Conservation (phyloP, 352 stramenopile species). For the Hyaloperonospora arabidopsidis region DNA sequence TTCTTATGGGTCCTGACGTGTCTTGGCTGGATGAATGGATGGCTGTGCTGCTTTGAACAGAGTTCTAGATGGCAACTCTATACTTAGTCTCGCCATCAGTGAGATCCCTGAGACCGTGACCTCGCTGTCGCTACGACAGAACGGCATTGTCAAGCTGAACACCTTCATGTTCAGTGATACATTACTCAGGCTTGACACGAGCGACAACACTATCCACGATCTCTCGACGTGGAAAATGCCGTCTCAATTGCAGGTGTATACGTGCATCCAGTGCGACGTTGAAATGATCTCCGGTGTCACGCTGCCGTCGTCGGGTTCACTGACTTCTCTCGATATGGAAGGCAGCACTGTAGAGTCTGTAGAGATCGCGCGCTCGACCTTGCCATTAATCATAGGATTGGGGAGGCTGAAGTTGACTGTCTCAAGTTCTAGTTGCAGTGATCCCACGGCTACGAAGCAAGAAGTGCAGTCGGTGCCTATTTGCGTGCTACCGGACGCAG, state of each 20-base stretch:
- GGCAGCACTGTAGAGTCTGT: slow-evolving; percentile 23
- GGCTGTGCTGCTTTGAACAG: slow-evolving; percentile 8
- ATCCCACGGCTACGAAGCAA: slow-evolving; percentile 19
- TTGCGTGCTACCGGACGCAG: slow-evolving; percentile 31
- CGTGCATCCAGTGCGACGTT: slow-evolving; percentile 25
- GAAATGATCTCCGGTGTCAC: slow-evolving; percentile 23
- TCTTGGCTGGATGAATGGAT: slow-evolving; percentile 2
- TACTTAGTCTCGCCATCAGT: slow-evolving; percentile 11
- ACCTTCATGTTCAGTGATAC: slow-evolving; percentile 23
- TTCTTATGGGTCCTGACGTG: not conserved
- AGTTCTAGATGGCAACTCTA: slow-evolving; percentile 23
- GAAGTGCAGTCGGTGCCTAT: slow-evolving; percentile 15
- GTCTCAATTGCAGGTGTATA: slow-evolving; percentile 23
- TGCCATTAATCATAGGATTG: slow-evolving; percentile 14
- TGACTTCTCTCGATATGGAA: slow-evolving; percentile 25
- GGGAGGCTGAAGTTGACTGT: slow-evolving; percentile 17
- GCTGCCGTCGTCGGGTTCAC: slow-evolving; percentile 19
- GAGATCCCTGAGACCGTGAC: slow-evolving; percentile 24
- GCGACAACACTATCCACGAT: slow-evolving; percentile 23
- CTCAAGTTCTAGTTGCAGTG: slow-evolving; percentile 21
- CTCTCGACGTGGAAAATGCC: slow-evolving; percentile 33
- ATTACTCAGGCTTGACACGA: slow-evolving; percentile 23
- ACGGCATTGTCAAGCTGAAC: slow-evolving; percentile 17
- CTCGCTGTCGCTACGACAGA: slow-evolving; percentile 24
- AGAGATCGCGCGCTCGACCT: slow-evolving; percentile 21